Evolutionary conservation across 176 grass and related monocot genomes (phyloP).

Genomic region (Chrysopogon serrulatus): DNA sequence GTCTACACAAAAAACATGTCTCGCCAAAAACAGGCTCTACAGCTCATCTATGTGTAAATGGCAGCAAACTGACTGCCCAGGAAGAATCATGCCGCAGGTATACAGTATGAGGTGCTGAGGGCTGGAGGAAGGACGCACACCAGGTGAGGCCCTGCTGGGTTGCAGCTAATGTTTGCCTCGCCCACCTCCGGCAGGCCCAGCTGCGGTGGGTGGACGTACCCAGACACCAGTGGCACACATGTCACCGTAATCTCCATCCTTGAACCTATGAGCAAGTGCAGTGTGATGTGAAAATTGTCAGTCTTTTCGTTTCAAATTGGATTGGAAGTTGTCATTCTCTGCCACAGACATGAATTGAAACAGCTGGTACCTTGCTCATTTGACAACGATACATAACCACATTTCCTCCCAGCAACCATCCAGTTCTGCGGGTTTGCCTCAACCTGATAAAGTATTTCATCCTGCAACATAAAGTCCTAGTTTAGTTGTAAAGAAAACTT

Average conservation of each 20-base stretch:
- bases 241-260: constrained; percentile 95
- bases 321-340: not conserved
- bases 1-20: not conserved
- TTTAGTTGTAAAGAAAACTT: not conserved
- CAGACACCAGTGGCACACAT: constrained; percentile 80
- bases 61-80: not conserved
- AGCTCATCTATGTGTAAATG: not conserved
- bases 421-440: constrained; percentile 87
- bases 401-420: constrained; percentile 99
- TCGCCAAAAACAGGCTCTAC: not conserved
- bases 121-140: constrained; percentile 89
- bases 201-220: constrained; percentile 86
- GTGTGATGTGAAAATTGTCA: not conserved
- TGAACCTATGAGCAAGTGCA: constrained; percentile 43
- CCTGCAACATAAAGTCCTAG: constrained; percentile 40
- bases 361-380: constrained; percentile 42
- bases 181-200: constrained; percentile 77
- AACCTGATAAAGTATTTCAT: constrained; percentile 82
- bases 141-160: constrained; percentile 83
- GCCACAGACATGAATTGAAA: not conserved
- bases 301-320: not conserved
- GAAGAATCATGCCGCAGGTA: constrained; percentile 64
- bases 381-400: constrained; percentile 63
- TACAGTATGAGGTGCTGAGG: constrained; percentile 95
- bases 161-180: constrained; percentile 78